Conservation (phyloP, 2,329 filamentous ascomycete species). For the Cordyceps javanica region DNA sequence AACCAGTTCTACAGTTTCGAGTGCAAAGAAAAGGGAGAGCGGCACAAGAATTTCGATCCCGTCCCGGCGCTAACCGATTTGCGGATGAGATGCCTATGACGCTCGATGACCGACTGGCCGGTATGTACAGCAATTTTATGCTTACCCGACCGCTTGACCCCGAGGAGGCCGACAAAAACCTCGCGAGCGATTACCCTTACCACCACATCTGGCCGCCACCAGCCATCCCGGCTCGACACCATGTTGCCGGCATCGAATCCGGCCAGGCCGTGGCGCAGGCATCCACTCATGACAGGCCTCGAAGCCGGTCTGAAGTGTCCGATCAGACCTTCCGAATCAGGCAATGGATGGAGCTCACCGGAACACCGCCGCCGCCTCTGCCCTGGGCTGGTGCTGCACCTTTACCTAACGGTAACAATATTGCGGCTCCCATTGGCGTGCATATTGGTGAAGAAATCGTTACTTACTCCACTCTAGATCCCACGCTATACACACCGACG, state of each 20-base stretch:
- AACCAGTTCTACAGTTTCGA: conserved; percentile 58
- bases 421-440: conserved; percentile 30
- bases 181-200: conserved; percentile 34
- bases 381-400: conserved; percentile 26
- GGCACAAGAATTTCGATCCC: conserved; percentile 17
- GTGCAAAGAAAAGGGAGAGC: conserved; percentile 18
- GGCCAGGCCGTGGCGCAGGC: conserved; percentile 21
- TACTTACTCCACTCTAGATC: conserved; percentile 67
- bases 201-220: conserved; percentile 69
- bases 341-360: conserved; percentile 66
- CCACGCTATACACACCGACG: conserved; percentile 73
- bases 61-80: conserved; percentile 33
- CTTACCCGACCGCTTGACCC: conserved; percentile 49
- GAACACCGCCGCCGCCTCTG: conserved; percentile 22
- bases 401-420: conserved; percentile 18
- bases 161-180: conserved; percentile 27
- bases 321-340: conserved; percentile 67
- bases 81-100: conserved; percentile 48
- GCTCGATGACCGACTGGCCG: conserved; percentile 37
- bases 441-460: conserved; percentile 50
- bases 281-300: conserved; percentile 35
- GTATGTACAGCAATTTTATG: conserved; percentile 61
- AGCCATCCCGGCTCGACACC: conserved; percentile 57
- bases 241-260: conserved; percentile 34
- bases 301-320: conserved; percentile 52